Conservation (phyloP, 768 basidiomycete species). For the Rhodocollybia butyracea region DNA sequence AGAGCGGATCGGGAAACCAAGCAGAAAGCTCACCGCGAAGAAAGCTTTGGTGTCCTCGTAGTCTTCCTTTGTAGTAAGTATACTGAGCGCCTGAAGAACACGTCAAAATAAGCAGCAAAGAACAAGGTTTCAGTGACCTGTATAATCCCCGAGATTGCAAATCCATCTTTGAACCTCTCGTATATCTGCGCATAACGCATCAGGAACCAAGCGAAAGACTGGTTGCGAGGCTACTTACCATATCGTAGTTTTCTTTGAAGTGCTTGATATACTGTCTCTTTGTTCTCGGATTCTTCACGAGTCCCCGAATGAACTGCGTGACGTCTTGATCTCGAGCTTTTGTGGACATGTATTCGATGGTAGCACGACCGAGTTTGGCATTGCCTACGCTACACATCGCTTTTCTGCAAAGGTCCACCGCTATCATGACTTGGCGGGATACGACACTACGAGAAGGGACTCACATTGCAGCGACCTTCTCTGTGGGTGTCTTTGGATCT, state of each 20-base stretch:
- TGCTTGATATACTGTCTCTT: constrained; percentile 54
- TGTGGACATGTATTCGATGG: constrained; percentile 55
- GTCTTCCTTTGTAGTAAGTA: constrained; percentile 68
- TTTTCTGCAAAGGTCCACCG: constrained; percentile 40
- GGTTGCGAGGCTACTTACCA: constrained; percentile 35
- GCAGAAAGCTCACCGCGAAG: constrained; percentile 65
- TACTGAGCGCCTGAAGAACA: constrained; percentile 33
- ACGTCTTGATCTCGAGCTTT: constrained; percentile 62
- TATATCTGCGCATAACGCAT: constrained; percentile 40
- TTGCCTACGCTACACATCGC: constrained; percentile 66
- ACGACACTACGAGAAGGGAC: constrained; percentile 16
- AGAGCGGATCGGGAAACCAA: constrained; percentile 6
- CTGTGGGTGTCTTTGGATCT: constrained; percentile 69
- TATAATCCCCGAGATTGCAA: constrained; percentile 50
- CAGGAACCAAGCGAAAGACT: neutral
- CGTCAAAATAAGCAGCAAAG: constrained; percentile 25
- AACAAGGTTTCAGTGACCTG: constrained; percentile 35
- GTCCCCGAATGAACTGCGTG: constrained; percentile 57
- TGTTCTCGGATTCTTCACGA: constrained; percentile 53
- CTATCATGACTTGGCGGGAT: neutral
- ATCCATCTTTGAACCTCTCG: constrained; percentile 71
- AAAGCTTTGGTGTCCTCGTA: constrained; percentile 58
- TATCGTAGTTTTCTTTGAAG: constrained; percentile 68
- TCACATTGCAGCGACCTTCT: constrained; percentile 69
- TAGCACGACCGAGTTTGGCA: constrained; percentile 52